These are phyloP conservation scores for Sarocladium brachiariae DNA, from an alignment of 2,329 filamentous ascomycete species.

Conservation along the genomic window DNA sequence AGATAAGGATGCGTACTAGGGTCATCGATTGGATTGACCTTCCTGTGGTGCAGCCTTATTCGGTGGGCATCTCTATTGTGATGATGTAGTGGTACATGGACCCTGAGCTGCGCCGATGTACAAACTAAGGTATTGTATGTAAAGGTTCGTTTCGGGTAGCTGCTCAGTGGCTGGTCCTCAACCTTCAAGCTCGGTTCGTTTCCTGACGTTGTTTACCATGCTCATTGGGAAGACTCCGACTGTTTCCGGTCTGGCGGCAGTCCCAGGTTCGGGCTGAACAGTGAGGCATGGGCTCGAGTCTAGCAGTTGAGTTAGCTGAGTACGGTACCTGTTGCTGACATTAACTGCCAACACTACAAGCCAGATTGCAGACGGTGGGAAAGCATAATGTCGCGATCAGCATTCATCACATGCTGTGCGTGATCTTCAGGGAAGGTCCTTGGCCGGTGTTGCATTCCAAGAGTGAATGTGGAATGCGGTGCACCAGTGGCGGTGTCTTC, in stretches of 20 bases:
- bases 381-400: background rate
- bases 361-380: constrained; percentile 3
- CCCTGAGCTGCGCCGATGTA: too few species aligned
- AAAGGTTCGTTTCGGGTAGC: too few species aligned
- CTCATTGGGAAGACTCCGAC: too few species aligned
- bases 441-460: background rate
- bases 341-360: too few species aligned
- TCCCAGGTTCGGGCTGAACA: too few species aligned
- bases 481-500: too few species aligned
- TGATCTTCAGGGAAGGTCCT: background rate
- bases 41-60: constrained; percentile 8
- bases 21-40: background rate
- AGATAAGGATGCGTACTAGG: constrained; percentile 6
- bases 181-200: too few species aligned
- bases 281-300: too few species aligned
- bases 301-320: background rate
- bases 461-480: too few species aligned
- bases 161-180: too few species aligned
- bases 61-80: background rate
- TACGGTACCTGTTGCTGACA: constrained; percentile 3
- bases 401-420: background rate
- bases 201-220: too few species aligned
- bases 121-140: too few species aligned
- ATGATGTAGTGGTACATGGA: constrained; percentile 6
- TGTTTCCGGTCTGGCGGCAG: constrained; percentile 2